Base-by-base conservation (phyloP, 192 early-diverging fungal species). In the Jimgerdemannia flammicorona region DNA sequence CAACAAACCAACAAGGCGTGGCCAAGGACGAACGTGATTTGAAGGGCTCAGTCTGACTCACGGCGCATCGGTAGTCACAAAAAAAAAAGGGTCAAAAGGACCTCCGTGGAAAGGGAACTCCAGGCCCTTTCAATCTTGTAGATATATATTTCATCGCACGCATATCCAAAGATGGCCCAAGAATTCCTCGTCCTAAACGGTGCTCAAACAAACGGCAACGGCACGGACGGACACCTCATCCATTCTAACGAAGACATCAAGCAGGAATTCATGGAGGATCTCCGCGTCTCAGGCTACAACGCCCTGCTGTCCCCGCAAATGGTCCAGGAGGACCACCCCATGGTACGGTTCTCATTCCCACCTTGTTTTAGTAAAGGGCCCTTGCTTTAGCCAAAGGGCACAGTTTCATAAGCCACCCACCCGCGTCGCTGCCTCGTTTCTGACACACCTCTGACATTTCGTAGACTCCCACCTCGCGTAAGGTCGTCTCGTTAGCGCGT, bases 291-390 rank as follows among this genome's bases (percentile, higher is more conserved):
- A 17, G 93, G 93, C 17, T 95, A 97, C 86, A 93, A 95, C 71
- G 92, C 96, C n/a, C 88, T 98, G n/a, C 74, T 97, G 18, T 91
- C 95, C 70, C 96, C 96, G 63, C 94, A 95, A 81, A 93, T 95
- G 74, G 87, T 97, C 41, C 93, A 95, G 80, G 88, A 91, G 77
- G 96, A 97, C 83, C 81, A 89, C 69, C 93, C 94, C 70, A 84
- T 91, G 74, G 90, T 91, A 85, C 79, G 77, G 80, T 6, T 17
- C 63, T n/a, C 63, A 41, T 44, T 80, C 17, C 64, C 69, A 10
- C 42, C 67, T 44, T 75, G 29, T 41, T 18, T 0, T 69, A 18
- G 44, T 19, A 69, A 4, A 4, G 10, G 29, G 29, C 29, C 29
- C 29, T 29, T 29, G 10, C 3, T 75, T 75, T 40, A 71, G 29